Conservation (phyloP, 2,329 filamentous ascomycete species). For the Aspergillus ruber region DNA sequence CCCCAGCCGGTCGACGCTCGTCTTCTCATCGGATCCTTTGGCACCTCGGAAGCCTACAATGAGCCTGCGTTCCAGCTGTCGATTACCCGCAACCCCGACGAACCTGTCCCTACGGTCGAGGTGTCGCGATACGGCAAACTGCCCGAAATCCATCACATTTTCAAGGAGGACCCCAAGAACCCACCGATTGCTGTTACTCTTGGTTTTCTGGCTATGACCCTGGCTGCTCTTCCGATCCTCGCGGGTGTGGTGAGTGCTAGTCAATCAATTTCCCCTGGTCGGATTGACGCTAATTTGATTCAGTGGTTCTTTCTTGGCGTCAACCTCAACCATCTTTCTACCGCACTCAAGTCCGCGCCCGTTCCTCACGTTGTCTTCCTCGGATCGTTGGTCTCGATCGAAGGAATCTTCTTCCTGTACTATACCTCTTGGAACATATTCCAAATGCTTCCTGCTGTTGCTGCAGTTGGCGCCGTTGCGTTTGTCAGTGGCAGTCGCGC, state of each 20-base stretch:
- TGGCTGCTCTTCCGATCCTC: constrained; percentile 67
- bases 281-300: constrained; percentile 8
- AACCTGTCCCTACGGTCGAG: constrained; percentile 55
- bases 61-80: constrained; percentile 66
- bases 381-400: constrained; percentile 78
- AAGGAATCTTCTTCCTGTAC: constrained; percentile 90
- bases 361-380: constrained; percentile 79
- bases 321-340: constrained; percentile 70
- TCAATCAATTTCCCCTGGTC: not conserved
- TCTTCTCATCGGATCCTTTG: constrained; percentile 81
- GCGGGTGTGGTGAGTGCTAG: constrained; percentile 57
- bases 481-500: constrained; percentile 87
- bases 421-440: constrained; percentile 90
- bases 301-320: constrained; percentile 78
- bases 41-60: constrained; percentile 61
- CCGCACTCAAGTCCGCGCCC: constrained; percentile 69
- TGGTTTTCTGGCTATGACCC: constrained; percentile 66
- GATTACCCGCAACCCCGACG: constrained; percentile 57
- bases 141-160: constrained; percentile 83
- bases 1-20: constrained; percentile 67
- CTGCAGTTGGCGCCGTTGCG: constrained; percentile 61
- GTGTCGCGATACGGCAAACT: constrained; percentile 78
- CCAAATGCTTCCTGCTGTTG: constrained; percentile 70
- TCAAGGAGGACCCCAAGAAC: constrained; percentile 71
- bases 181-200: constrained; percentile 74